phyloP scores from a whole-genome alignment of 495 filamentous ascomycete species.

The Pyronema domesticum region DNA sequence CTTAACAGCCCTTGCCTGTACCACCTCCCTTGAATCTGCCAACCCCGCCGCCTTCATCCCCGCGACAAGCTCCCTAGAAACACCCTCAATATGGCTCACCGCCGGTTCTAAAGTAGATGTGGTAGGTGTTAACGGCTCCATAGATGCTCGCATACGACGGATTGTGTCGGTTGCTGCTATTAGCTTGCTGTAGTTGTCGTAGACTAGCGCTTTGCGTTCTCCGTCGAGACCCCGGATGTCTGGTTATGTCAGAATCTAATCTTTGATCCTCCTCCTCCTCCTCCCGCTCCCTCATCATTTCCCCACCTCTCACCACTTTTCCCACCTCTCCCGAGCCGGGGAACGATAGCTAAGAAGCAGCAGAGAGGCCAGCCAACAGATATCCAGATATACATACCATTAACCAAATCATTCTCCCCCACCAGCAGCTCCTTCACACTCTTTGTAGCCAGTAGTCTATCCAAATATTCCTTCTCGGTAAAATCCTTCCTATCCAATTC shows the following conservation, averaged over 20 bases:
- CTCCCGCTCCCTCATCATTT: constrained; percentile 11
- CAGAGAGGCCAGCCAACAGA: not conserved
- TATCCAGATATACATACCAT: not conserved
- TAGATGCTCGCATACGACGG: constrained; percentile 57
- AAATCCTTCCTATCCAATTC: constrained; percentile 29
- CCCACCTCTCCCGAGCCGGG: no score
- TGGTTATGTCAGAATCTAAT: not conserved
- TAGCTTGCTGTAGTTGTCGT: constrained; percentile 94
- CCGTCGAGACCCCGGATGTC: constrained; percentile 84
- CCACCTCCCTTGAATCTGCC: constrained; percentile 35
- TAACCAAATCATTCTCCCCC: not conserved
- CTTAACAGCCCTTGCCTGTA: constrained; percentile 40
- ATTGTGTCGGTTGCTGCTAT: constrained; percentile 93
- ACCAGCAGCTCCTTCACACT: not conserved
- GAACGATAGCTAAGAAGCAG: not conserved
- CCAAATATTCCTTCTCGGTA: constrained; percentile 40
- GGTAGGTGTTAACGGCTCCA: constrained; percentile 54
- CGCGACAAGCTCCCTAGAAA: constrained; percentile 48
- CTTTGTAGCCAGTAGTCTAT: constrained; percentile 40
- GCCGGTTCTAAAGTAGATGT: constrained; percentile 56
- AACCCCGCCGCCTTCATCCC: constrained; percentile 55
- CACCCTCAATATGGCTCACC: constrained; percentile 65
- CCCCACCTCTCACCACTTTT: not conserved
- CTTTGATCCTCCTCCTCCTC: no score
- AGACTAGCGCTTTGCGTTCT: constrained; percentile 89